Evolutionary conservation across 306 rosid species (phyloP).

Genomic region (Biancaea sappan): DNA sequence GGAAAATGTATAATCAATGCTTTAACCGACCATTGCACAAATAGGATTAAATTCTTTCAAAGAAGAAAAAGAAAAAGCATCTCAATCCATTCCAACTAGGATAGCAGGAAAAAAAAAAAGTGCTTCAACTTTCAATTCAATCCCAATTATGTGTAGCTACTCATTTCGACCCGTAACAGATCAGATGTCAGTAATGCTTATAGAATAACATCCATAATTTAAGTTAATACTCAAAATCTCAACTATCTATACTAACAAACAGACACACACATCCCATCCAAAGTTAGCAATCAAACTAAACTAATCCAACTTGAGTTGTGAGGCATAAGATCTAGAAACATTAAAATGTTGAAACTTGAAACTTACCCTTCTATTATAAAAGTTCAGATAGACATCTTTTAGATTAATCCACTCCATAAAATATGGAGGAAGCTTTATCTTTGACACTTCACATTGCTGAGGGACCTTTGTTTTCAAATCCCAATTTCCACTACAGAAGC

Average conservation of each 20-base stretch:
- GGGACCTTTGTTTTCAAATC: constrained; percentile 95
- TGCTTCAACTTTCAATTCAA: background rate
- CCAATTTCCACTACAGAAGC: constrained; percentile 85
- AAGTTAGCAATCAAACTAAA: background rate
- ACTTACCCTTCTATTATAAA: constrained; percentile 77
- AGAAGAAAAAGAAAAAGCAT: background rate
- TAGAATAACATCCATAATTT: background rate
- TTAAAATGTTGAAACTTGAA: constrained; percentile 30
- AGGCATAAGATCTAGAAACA: constrained; percentile 13
- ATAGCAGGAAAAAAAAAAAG: background rate
- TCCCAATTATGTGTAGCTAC: background rate
- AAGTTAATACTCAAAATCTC: constrained; percentile 5
- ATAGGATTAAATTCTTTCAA: constrained; percentile 8
- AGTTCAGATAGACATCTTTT: constrained; percentile 89
- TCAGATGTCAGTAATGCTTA: constrained; percentile 1
- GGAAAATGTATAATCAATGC: constrained; percentile 16
- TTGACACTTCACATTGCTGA: constrained; percentile 86
- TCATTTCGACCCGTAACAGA: constrained; percentile 4
- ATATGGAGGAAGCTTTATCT: constrained; percentile 73
- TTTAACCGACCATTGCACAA: background rate
- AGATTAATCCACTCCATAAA: constrained; percentile 94
- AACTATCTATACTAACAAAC: background rate
- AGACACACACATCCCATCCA: no score
- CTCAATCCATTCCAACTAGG: background rate
- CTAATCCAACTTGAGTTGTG: constrained; percentile 7